Percentiles rank a stretch among this genome's conserved stretches.
Evolutionary conservation across 2,329 filamentous ascomycete species (phyloP).

Genomic region (Sclerotinia trifoliorum): DNA sequence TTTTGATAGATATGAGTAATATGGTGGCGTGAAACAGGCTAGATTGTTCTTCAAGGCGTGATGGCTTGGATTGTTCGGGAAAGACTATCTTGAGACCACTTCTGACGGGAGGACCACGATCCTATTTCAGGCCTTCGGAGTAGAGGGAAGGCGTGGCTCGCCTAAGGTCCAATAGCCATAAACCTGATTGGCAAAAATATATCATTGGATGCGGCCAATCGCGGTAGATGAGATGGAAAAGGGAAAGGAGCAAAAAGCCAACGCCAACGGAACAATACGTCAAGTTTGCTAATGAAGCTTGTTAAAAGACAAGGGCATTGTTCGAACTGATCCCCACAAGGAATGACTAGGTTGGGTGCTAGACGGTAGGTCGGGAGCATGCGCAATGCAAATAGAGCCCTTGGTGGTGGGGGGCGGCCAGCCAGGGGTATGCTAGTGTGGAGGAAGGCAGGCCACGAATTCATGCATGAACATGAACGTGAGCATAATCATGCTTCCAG

Average conservation of each 20-base stretch:
- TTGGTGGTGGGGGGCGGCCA: constrained; percentile 36
- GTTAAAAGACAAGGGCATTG: constrained; percentile 34
- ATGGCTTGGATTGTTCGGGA: constrained; percentile 31
- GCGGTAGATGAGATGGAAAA: constrained; percentile 43
- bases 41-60: constrained; percentile 28
- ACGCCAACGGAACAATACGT: constrained; percentile 38
- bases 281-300: constrained; percentile 33
- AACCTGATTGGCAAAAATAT: constrained; percentile 48
- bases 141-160: constrained; percentile 44
- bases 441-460: constrained; percentile 39
- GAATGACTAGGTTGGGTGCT: constrained; percentile 36
- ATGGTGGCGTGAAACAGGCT: constrained; percentile 36
- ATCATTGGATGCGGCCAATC: constrained; percentile 42
- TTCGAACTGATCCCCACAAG: constrained; percentile 39
- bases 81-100: constrained; percentile 37
- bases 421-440: constrained; percentile 37
- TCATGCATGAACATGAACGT: constrained; percentile 42
- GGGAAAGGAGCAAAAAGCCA: constrained; percentile 29
- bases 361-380: constrained; percentile 39
- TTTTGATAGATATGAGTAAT: constrained; percentile 32
- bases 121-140: constrained; percentile 42
- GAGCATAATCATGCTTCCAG: constrained; percentile 31
- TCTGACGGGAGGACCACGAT: constrained; percentile 38
- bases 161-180: constrained; percentile 43
- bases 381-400: constrained; percentile 38